These are phyloP conservation scores for Lipomyces kockii DNA, from an alignment of 805 yeast genomes.

Conservation along the genomic window DNA sequence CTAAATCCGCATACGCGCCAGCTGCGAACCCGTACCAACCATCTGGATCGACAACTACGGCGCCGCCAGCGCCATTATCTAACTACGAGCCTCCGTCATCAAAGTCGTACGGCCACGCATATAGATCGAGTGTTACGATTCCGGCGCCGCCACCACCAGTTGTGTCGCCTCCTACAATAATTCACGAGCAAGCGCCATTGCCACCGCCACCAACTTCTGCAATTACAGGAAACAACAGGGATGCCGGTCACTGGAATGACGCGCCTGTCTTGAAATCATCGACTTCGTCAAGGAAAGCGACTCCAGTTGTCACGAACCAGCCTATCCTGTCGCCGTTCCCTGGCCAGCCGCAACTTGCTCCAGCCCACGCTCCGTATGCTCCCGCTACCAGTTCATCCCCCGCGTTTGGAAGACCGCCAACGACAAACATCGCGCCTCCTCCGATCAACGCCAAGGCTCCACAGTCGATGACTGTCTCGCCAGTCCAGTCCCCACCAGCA, in stretches of 20 bases:
- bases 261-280: slow-evolving; percentile 33
- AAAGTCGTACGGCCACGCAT: slow-evolving; percentile 28
- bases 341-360: slow-evolving; percentile 37
- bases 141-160: slow-evolving; percentile 35
- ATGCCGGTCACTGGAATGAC: slow-evolving; percentile 37
- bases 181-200: slow-evolving; percentile 25
- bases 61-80: background rate
- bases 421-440: slow-evolving; percentile 33
- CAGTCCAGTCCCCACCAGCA: slow-evolving; percentile 32
- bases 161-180: slow-evolving; percentile 29
- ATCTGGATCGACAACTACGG: slow-evolving; percentile 1
- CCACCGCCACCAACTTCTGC: slow-evolving; percentile 34
- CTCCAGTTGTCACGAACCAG: slow-evolving; percentile 41
- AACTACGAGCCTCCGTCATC: slow-evolving; percentile 10
- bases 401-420: slow-evolving; percentile 19
- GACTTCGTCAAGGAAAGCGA: slow-evolving; percentile 24
- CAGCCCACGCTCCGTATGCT: slow-evolving; percentile 47
- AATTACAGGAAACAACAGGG: slow-evolving; percentile 22
- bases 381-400: slow-evolving; percentile 20
- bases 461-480: slow-evolving; percentile 24
- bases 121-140: slow-evolving; percentile 27
- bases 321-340: slow-evolving; percentile 37
- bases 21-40: slow-evolving; percentile 19
- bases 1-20: slow-evolving; percentile 20
- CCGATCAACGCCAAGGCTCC: slow-evolving; percentile 34